A percentile compares a stretch with the other conserved stretches of the same genome.
These are phyloP conservation scores for Rostrohypoxylon terebratum DNA, from an alignment of 495 filamentous ascomycete species.

Conservation along the genomic window DNA sequence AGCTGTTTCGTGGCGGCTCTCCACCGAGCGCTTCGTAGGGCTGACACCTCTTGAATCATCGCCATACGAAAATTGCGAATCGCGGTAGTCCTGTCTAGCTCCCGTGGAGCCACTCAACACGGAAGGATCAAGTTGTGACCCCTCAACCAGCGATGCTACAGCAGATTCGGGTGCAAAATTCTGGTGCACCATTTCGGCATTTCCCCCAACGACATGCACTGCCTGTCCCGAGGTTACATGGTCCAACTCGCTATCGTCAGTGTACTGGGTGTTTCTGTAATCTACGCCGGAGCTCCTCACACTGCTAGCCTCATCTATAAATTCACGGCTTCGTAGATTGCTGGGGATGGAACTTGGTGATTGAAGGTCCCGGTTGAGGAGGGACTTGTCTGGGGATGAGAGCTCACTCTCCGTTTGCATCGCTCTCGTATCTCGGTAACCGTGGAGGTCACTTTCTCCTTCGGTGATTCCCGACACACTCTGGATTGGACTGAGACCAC, in stretches of 20 bases:
- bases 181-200: slow-evolving; percentile 78
- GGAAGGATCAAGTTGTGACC: slow-evolving; percentile 84
- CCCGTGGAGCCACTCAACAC: slow-evolving; percentile 65
- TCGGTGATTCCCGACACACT: slow-evolving; percentile 83
- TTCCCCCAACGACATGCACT: slow-evolving; percentile 74
- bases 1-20: slow-evolving; percentile 46
- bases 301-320: slow-evolving; percentile 55
- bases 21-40: slow-evolving; percentile 54
- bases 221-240: slow-evolving; percentile 72
- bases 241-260: slow-evolving; percentile 76
- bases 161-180: slow-evolving; percentile 83
- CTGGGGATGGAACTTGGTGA: slow-evolving; percentile 55
- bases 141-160: slow-evolving; percentile 87
- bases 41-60: slow-evolving; percentile 55
- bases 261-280: slow-evolving; percentile 70
- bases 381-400: slow-evolving; percentile 55
- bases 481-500: slow-evolving; percentile 85
- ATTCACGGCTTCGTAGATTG: slow-evolving; percentile 57
- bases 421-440: slow-evolving; percentile 61
- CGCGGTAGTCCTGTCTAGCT: slow-evolving; percentile 50
- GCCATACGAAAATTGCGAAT: slow-evolving; percentile 56
- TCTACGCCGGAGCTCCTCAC: slow-evolving; percentile 61
- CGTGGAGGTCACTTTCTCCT: slow-evolving; percentile 59
- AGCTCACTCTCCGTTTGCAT: slow-evolving; percentile 60
- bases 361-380: slow-evolving; percentile 49